Evolutionary conservation across 139 green algal genomes (phyloP).

Genomic region (Yamagishiella unicocca): DNA sequence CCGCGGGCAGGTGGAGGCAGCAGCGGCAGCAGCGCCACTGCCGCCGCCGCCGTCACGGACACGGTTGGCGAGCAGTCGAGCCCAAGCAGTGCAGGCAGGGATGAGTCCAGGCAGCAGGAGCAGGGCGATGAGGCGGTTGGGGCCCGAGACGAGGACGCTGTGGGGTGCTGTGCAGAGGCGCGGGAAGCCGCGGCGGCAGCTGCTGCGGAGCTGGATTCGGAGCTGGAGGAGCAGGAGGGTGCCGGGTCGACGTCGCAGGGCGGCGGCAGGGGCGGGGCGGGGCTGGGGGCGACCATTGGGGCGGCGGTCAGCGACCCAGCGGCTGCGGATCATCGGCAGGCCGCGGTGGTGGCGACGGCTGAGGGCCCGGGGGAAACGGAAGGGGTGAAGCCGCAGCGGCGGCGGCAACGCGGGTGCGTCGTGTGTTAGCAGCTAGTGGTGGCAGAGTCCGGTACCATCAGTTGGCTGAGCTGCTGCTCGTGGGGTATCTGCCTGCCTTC

Average conservation of each 20-base stretch:
- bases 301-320: too few species aligned
- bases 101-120: not conserved
- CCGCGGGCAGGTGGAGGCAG: not conserved
- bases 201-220: not conserved
- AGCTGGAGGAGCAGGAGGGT: not conserved
- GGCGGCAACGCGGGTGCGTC: slow-evolving; percentile 4
- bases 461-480: too few species aligned
- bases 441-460: too few species aligned
- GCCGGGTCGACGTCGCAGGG: not conserved
- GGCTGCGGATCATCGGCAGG: too few species aligned
- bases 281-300: not conserved
- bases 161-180: slow-evolving; percentile 2
- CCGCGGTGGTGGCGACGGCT: not conserved
- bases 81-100: not conserved
- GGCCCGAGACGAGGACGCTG: too few species aligned
- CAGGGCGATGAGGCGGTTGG: not conserved
- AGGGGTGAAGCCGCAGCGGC: not conserved
- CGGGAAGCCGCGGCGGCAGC: not conserved
- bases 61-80: not conserved
- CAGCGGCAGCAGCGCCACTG: not conserved
- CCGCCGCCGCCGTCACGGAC: not conserved
- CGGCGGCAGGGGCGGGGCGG: not conserved
- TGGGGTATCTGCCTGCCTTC: too few species aligned
- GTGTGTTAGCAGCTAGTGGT: not conserved
- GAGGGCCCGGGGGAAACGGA: not conserved